A percentile compares a stretch with the other conserved stretches of the same genome.
Evolutionary conservation across 345 rosid genomes (phyloP).

Genomic region (Bretschneidera sinensis): DNA sequence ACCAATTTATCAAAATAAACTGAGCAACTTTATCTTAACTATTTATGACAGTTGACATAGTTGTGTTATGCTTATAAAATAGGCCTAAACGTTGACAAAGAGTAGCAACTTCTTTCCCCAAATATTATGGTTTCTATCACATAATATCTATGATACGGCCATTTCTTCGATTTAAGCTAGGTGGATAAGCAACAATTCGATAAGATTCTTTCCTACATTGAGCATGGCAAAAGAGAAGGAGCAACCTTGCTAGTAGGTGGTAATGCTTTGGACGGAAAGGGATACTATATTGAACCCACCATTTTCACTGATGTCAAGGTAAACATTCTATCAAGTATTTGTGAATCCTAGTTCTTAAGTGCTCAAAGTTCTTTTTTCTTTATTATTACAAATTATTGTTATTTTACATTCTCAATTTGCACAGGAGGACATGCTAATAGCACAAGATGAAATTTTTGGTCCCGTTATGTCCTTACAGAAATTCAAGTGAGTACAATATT

Average conservation of each 20-base stretch:
- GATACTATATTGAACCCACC: slow-evolving; percentile 62
- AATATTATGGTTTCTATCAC: no score
- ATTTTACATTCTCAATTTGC: no score
- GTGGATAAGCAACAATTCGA: slow-evolving; percentile 54
- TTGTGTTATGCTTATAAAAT: no score
- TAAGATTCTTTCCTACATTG: slow-evolving; percentile 57
- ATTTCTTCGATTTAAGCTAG: slow-evolving; percentile 23
- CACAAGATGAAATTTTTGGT: slow-evolving; percentile 74
- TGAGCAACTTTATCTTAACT: no score
- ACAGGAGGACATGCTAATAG: slow-evolving; percentile 70
- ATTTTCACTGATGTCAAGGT: slow-evolving; percentile 67
- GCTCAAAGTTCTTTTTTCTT: neutral
- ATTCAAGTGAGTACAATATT: slow-evolving; percentile 59
- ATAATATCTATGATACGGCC: no score
- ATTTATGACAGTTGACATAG: no score
- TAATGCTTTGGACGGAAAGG: slow-evolving; percentile 42
- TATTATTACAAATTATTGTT: no score
- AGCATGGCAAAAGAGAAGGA: slow-evolving; percentile 68
- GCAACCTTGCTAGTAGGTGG: slow-evolving; percentile 70
- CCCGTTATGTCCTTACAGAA: slow-evolving; percentile 73
- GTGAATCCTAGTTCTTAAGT: no score
- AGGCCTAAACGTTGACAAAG: no score
- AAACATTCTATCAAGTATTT: neutral
- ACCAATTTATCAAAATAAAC: no score
- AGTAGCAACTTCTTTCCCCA: no score